Percentiles rank a stretch among this genome's conserved stretches.
Evolutionary conservation across 1,139 yeast genomes (phyloP).

Genomic region (Magnusiomyces fungicola): DNA sequence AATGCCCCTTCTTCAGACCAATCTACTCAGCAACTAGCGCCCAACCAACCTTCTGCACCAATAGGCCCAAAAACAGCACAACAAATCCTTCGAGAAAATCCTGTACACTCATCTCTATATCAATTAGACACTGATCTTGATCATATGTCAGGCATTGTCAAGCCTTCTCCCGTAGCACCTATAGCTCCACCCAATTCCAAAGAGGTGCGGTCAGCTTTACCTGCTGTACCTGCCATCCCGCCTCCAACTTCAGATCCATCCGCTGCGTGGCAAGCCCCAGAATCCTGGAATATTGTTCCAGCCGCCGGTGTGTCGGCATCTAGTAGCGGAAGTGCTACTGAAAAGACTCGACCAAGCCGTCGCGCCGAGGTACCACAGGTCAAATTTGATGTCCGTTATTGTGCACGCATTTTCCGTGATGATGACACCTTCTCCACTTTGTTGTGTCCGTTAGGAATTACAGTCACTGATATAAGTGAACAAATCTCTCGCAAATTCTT

Average conservation of each 20-base stretch:
- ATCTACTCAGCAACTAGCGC: too few relatives aligned
- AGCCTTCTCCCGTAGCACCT: conserved; percentile 7
- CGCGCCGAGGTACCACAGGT: conserved; percentile 9
- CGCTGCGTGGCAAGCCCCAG: conserved; percentile 15
- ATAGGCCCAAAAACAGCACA: too few relatives aligned
- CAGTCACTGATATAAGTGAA: conserved; percentile 66
- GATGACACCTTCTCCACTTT: conserved; percentile 81
- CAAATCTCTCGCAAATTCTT: conserved; percentile 71
- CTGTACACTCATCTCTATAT: too few relatives aligned
- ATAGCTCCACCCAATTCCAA: background rate
- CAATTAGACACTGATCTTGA: conserved; percentile 14
- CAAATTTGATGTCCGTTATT: conserved; percentile 28
- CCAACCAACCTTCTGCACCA: too few relatives aligned
- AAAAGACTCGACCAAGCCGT: too few relatives aligned
- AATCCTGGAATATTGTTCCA: conserved; percentile 16
- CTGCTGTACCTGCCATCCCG: conserved; percentile 6
- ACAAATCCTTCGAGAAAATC: too few relatives aligned
- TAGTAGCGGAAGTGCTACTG: too few relatives aligned
- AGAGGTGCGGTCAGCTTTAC: too few relatives aligned
- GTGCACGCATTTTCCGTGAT: conserved; percentile 64
- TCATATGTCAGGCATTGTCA: conserved; percentile 14
- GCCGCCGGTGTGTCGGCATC: too few relatives aligned
- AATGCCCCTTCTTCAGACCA: too few relatives aligned
- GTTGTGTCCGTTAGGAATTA: conserved; percentile 64
- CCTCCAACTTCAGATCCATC: conserved; percentile 11